Evolutionary conservation across 768 basidiomycete genomes (phyloP).

Genomic region (Leucogyrophana mollusca): DNA sequence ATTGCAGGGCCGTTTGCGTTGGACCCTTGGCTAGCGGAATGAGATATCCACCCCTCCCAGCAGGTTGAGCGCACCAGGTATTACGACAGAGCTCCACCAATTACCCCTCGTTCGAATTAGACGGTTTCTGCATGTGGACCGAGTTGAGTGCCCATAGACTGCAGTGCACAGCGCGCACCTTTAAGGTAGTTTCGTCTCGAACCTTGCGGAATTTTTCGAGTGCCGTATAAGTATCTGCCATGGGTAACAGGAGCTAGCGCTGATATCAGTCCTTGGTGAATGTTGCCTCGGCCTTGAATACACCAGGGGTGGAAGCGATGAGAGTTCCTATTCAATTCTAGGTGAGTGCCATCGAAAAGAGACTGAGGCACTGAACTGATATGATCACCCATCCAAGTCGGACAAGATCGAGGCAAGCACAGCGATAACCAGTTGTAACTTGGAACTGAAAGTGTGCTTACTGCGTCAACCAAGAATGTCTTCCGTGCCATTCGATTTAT

Average conservation of each 20-base stretch:
- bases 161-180: too few relatives aligned
- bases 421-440: slow-evolving; percentile 2
- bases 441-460: too few relatives aligned
- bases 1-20: too few relatives aligned
- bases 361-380: neutral
- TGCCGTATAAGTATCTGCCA: slow-evolving; percentile 75
- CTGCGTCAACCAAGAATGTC: too few relatives aligned
- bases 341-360: slow-evolving; percentile 1
- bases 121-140: slow-evolving; percentile 62
- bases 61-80: slow-evolving; percentile 83
- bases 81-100: slow-evolving; percentile 53
- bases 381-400: slow-evolving; percentile 63
- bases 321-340: slow-evolving; percentile 53
- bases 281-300: slow-evolving; percentile 72
- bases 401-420: slow-evolving; percentile 52
- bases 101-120: slow-evolving; percentile 78
- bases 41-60: neutral
- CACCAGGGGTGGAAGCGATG: slow-evolving; percentile 83
- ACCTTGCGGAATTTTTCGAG: slow-evolving; percentile 66
- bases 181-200: slow-evolving; percentile 51
- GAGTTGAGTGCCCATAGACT: too few relatives aligned
- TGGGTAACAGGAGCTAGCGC: slow-evolving; percentile 61
- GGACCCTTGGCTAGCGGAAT: neutral
- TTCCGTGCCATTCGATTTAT: too few relatives aligned
- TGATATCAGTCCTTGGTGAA: slow-evolving; percentile 60